Conservation (phyloP, 2,329 filamentous ascomycete species). For the Moelleriella libera region DNA sequence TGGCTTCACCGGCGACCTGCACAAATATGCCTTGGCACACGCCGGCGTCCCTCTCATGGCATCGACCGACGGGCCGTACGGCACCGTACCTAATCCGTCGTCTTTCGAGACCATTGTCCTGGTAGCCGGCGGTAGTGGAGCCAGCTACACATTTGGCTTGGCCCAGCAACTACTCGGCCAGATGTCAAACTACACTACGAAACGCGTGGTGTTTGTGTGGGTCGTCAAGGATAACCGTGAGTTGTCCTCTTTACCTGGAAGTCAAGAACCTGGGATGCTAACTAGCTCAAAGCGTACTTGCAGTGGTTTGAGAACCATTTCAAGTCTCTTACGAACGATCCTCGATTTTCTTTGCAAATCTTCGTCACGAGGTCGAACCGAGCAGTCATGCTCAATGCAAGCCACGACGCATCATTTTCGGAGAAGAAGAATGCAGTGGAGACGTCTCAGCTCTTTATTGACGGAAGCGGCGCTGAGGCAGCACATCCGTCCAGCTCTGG, state of each 20-base stretch:
- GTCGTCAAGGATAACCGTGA: conserved; percentile 21
- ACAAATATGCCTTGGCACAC: conserved; percentile 33
- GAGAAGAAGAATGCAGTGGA: neutral
- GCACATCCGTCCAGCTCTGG: neutral
- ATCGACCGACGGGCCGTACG: conserved; percentile 46
- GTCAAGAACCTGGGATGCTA: neutral
- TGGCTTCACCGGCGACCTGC: conserved; percentile 43
- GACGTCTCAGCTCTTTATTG: neutral
- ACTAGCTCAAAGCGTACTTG: conserved; percentile 14
- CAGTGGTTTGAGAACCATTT: conserved; percentile 24
- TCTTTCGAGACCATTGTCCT: conserved; percentile 42
- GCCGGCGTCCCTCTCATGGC: conserved; percentile 33
- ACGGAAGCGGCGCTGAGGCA: neutral
- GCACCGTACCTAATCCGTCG: conserved; percentile 35
- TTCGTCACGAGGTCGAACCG: conserved; percentile 18
- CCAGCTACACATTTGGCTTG: conserved; percentile 35
- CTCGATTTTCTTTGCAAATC: conserved; percentile 16
- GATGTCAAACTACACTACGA: conserved; percentile 6
- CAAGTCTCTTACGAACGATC: conserved; percentile 13
- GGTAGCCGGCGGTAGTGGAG: conserved; percentile 46
- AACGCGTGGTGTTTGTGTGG: conserved; percentile 24
- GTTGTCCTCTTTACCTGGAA: conserved; percentile 1
- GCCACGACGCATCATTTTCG: neutral
- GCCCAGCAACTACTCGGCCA: conserved; percentile 20
- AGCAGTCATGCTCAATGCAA: neutral